These are phyloP conservation scores for Colletotrichum graminicola DNA, from an alignment of 2,329 filamentous ascomycete genomes.

Conservation along the genomic window DNA sequence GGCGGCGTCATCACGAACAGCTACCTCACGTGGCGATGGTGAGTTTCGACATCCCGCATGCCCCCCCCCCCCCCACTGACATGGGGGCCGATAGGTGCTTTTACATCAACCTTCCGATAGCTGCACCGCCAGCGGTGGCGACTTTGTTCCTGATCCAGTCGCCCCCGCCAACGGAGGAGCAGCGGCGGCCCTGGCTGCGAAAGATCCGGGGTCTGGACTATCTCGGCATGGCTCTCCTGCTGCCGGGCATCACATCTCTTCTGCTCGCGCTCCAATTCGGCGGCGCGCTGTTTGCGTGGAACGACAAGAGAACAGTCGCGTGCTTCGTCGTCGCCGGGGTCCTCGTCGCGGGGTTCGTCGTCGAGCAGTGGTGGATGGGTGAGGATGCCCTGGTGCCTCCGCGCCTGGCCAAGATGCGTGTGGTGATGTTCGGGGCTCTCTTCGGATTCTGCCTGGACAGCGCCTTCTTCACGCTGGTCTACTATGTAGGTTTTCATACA, in stretches of 20 bases:
- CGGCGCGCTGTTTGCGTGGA: slow-evolving; percentile 51
- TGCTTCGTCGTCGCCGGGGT: slow-evolving; percentile 46
- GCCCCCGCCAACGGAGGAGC: slow-evolving; percentile 31
- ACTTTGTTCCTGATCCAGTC: slow-evolving; percentile 46
- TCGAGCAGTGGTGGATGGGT: slow-evolving; percentile 50
- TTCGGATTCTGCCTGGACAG: slow-evolving; percentile 46
- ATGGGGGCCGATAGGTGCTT: slow-evolving; percentile 39
- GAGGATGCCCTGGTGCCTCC: slow-evolving; percentile 54
- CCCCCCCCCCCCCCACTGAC: neutral
- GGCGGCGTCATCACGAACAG: slow-evolving; percentile 42
- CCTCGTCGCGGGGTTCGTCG: slow-evolving; percentile 48
- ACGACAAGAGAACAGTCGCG: slow-evolving; percentile 48
- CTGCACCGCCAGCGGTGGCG: slow-evolving; percentile 44
- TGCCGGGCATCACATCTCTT: slow-evolving; percentile 52
- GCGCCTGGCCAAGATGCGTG: slow-evolving; percentile 51
- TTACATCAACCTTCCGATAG: slow-evolving; percentile 50
- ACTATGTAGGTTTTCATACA: slow-evolving; percentile 14
- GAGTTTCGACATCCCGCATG: neutral
- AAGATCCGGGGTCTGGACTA: slow-evolving; percentile 42
- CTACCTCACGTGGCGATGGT: slow-evolving; percentile 33
- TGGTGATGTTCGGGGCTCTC: slow-evolving; percentile 44
- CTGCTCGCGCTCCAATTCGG: slow-evolving; percentile 61
- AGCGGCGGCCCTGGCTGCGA: slow-evolving; percentile 37
- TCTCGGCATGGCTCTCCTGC: slow-evolving; percentile 43
- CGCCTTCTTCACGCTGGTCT: slow-evolving; percentile 30